Conservation (phyloP, 2,329 filamentous ascomycete genomes). For the Sordariomycetes sp. region DNA sequence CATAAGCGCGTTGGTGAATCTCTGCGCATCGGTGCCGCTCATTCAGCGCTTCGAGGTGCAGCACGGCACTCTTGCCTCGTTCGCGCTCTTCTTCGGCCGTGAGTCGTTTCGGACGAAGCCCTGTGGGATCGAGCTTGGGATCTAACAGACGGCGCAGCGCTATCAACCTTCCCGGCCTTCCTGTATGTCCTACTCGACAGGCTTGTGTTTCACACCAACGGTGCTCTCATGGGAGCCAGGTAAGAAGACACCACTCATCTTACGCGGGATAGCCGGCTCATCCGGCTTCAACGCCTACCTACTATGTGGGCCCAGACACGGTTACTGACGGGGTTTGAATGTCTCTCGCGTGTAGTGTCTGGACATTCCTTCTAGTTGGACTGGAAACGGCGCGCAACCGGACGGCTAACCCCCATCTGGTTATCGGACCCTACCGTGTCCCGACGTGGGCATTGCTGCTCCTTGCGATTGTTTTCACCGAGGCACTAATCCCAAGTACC, state of each 20-base stretch:
- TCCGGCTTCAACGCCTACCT: not conserved
- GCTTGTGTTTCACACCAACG: conserved; percentile 60
- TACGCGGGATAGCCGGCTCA: not conserved
- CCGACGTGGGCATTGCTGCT: conserved; percentile 86
- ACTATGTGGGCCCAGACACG: not conserved
- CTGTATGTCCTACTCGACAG: conserved; percentile 74
- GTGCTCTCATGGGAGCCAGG: conserved; percentile 73
- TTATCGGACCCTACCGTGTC: conserved; percentile 52
- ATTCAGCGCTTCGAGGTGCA: conserved; percentile 90
- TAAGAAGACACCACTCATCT: conserved; percentile 24
- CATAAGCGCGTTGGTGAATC: conserved; percentile 71
- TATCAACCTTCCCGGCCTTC: conserved; percentile 72
- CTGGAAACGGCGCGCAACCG: conserved; percentile 82
- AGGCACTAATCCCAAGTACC: conserved; percentile 67
- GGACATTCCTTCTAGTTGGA: conserved; percentile 82
- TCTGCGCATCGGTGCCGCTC: conserved; percentile 72
- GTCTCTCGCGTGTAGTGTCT: conserved; percentile 48
- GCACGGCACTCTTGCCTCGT: conserved; percentile 79
- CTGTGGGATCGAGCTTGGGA: conserved; percentile 6
- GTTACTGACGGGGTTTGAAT: not conserved
- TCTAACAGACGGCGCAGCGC: conserved; percentile 33
- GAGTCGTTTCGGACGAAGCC: conserved; percentile 28
- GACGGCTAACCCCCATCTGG: conserved; percentile 68
- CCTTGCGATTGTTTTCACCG: conserved; percentile 49
- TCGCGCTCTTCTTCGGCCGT: conserved; percentile 87